A percentile compares a stretch with the other conserved stretches of the same genome.
Conservation (phyloP, 2,329 filamentous ascomycete species). For the Cladosporium halotolerans region DNA sequence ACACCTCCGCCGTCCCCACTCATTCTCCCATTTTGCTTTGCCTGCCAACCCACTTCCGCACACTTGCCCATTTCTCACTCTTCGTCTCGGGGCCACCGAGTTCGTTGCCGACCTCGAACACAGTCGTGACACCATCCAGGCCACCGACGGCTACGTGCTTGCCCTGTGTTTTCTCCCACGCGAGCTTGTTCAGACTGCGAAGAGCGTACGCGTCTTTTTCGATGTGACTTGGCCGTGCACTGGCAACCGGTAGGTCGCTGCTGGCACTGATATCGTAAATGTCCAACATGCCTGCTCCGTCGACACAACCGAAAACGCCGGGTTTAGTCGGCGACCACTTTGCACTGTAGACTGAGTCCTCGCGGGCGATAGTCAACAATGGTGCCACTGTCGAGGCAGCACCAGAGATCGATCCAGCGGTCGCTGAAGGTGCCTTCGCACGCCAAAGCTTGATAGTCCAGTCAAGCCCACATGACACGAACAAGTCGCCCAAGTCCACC, state of each 20-base stretch:
- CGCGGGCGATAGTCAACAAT: constrained; percentile 81
- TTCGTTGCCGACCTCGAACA: constrained; percentile 84
- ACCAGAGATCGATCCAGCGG: constrained; percentile 40
- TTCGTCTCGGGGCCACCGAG: constrained; percentile 75
- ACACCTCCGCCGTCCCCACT: background rate
- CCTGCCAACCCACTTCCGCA: constrained; percentile 78
- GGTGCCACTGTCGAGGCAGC: constrained; percentile 44
- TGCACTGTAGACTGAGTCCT: constrained; percentile 95
- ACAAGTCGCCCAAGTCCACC: constrained; percentile 87
- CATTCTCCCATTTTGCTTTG: constrained; percentile 13
- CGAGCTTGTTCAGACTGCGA: constrained; percentile 86
- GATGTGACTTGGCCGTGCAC: constrained; percentile 45
- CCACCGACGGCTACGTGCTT: constrained; percentile 83
- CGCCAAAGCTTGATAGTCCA: constrained; percentile 99
- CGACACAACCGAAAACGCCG: constrained; percentile 88
- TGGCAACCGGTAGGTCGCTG: constrained; percentile 83
- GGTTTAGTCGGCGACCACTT: constrained; percentile 93
- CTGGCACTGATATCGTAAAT: constrained; percentile 93
- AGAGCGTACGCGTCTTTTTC: constrained; percentile 35
- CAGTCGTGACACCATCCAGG: constrained; percentile 80
- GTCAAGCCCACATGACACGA: constrained; percentile 86
- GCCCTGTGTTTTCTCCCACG: constrained; percentile 88
- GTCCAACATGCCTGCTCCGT: constrained; percentile 86
- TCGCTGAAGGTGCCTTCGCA: constrained; percentile 72
- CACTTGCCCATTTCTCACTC: constrained; percentile 84